These are phyloP conservation scores for Colletotrichum magnum DNA, from an alignment of 2,329 filamentous ascomycete genomes.

Conservation along the genomic window DNA sequence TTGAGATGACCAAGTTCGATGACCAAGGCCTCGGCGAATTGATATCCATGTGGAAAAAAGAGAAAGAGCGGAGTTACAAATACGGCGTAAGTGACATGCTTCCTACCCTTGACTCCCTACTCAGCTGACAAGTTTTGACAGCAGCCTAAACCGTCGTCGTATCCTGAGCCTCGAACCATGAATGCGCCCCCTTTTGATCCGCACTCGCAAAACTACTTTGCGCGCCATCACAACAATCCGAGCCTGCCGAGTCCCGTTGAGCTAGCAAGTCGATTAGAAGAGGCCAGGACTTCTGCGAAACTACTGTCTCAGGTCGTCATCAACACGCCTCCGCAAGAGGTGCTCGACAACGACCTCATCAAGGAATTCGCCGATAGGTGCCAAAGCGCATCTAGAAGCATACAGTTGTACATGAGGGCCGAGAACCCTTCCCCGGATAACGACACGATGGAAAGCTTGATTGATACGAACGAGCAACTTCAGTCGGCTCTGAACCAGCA, in stretches of 20 bases:
- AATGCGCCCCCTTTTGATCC: conserved; percentile 60
- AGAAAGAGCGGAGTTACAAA: conserved; percentile 77
- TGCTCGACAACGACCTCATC: conserved; percentile 88
- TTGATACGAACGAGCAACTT: conserved; percentile 94
- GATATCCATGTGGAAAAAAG: conserved; percentile 89
- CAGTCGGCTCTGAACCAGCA: conserved; percentile 87
- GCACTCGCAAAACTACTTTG: conserved; percentile 70
- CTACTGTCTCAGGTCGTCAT: conserved; percentile 93
- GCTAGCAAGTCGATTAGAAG: conserved; percentile 86
- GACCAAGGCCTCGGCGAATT: conserved; percentile 82
- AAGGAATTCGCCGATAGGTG: conserved; percentile 93
- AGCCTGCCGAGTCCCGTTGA: conserved; percentile 79
- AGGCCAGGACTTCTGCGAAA: conserved; percentile 91
- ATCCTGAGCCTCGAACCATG: conserved; percentile 53
- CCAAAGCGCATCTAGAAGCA: conserved; percentile 81
- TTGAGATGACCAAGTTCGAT: conserved; percentile 79
- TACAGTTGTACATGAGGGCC: conserved; percentile 88
- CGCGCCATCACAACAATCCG: conserved; percentile 63
- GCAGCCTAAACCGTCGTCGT: conserved; percentile 40
- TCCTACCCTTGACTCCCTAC: background rate
- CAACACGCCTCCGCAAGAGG: conserved; percentile 82
- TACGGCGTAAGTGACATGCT: conserved; percentile 59
- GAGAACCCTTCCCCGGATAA: conserved; percentile 88
- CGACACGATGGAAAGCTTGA: conserved; percentile 91
- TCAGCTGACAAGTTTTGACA: conserved; percentile 40